Evolutionary conservation across 345 rosid species (phyloP).

Genomic region (Gossypioides kirkii): DNA sequence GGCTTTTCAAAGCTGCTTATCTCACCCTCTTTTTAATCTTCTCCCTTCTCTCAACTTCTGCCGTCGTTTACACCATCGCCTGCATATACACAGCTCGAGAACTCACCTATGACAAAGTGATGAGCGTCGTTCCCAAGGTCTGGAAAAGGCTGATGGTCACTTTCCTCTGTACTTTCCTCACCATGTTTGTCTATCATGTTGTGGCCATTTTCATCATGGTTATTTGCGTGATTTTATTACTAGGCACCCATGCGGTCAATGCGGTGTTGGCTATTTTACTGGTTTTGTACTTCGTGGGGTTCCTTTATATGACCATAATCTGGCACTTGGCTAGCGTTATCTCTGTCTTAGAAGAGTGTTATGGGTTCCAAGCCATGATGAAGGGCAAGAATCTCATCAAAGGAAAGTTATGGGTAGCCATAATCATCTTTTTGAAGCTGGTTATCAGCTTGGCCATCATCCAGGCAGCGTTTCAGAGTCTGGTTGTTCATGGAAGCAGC

Average conservation of each 20-base stretch:
- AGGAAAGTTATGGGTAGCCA: conserved; percentile 33
- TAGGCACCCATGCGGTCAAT: background rate
- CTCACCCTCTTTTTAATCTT: conserved; percentile 27
- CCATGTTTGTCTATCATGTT: conserved; percentile 19
- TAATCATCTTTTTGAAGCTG: conserved; percentile 22
- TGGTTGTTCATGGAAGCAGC: conserved; percentile 29
- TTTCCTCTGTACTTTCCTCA: conserved; percentile 26
- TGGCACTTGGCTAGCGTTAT: conserved; percentile 52
- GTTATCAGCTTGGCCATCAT: background rate
- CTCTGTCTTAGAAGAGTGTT: conserved; percentile 44
- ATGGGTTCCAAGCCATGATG: conserved; percentile 34
- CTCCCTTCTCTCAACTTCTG: conserved; percentile 50
- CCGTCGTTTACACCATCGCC: conserved; percentile 53
- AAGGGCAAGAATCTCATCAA: conserved; percentile 36
- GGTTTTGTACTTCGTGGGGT: conserved; percentile 22
- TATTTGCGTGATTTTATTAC: background rate
- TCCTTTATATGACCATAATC: conserved; percentile 29
- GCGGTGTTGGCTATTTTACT: background rate
- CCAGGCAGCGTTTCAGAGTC: conserved; percentile 5
- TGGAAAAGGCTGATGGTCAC: conserved; percentile 54
- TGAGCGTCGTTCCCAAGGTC: conserved; percentile 43
- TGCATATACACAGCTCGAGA: conserved; percentile 37
- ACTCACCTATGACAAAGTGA: conserved; percentile 31
- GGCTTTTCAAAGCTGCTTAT: conserved; percentile 31
- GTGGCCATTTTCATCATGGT: background rate